phyloP scores from a whole-genome alignment of 2,329 filamentous ascomycete species.

The Clonostachys solani region DNA sequence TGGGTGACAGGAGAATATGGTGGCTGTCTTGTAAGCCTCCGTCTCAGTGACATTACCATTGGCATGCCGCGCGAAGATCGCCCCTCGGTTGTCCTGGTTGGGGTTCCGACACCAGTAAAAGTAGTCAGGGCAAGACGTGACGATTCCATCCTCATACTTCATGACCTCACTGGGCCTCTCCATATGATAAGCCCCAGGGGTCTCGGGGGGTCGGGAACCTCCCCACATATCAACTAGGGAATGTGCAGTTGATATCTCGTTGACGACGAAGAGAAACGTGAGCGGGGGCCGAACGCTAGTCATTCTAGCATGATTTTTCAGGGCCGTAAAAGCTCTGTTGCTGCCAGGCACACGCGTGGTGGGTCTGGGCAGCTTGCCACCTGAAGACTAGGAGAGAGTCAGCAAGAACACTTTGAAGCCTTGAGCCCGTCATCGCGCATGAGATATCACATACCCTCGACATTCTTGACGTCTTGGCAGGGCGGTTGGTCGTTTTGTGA shows the following conservation, averaged over 20 bases:
- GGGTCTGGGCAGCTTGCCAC: no score
- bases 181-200: slow-evolving; percentile 10
- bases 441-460: no score
- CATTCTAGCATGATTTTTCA: no score
- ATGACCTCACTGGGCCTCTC: slow-evolving; percentile 26
- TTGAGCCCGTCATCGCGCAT: no score
- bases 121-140: slow-evolving; percentile 6
- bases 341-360: no score
- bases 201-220: slow-evolving; percentile 14
- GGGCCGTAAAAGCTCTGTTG: no score
- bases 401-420: no score
- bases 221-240: slow-evolving; percentile 3
- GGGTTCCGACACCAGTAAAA: not conserved
- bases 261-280: slow-evolving; percentile 33
- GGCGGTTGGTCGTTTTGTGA: no score
- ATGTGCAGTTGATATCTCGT: slow-evolving; percentile 19
- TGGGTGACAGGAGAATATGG: slow-evolving; percentile 2
- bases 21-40: not conserved
- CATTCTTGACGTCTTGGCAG: no score
- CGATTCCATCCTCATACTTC: slow-evolving; percentile 22
- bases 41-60: not conserved
- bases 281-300: not conserved
- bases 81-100: not conserved
- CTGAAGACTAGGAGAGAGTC: no score
- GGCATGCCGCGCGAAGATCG: not conserved